Evolutionary conservation across 179 eudicot species (phyloP), one percentile per base, ranked within the genome.

Genomic region (Beta macrorhiza): DNA sequence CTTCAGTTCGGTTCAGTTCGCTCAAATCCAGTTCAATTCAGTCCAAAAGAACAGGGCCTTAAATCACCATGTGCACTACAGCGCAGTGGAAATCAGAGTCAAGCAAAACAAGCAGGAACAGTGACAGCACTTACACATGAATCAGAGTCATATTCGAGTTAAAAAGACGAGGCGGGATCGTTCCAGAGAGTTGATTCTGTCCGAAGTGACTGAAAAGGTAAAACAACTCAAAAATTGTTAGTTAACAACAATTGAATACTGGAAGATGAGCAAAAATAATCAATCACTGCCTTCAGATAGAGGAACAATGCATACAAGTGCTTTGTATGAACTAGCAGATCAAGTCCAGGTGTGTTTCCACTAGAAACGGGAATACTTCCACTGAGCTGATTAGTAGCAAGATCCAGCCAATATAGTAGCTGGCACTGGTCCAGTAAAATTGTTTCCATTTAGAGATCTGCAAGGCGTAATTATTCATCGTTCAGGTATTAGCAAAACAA

Each of bases 381-480:
- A 25, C 32, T 71, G 59, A 88, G 87, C 82, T 77, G 53, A 73
- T 88, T 88, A 45, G 84, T 84, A 74, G 90, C 79, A 57, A 88
- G 80, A 78, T 86, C 90, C 65, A 88, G 79, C 86, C 88, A 88
- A 79, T 84, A 82, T 70, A 16, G 88, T 51, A 55, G 90, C 83
- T 17, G 97, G 95, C 47, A 92, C 82, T 52, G 52, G 20, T 67
- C 97, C 94, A 71, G 58, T 87, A 76, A 92, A 91, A 78, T 75
- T 55, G 78, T 92, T 92, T n/a, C 90, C 87, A 67, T 91, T 92
- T 29, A 92, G 84, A 62, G 97, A 86, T 84, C 93, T 91, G 89
- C 77, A 77, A 65, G 45, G 56, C 68, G 32, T 29, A 25, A 61
- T 32, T 56, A 72, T 62, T 52, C 53, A 20, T 13, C 55, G 65